Base-by-base conservation (phyloP, 1,284 basidiomycete genomes). In the Schizophyllum amplum region DNA sequence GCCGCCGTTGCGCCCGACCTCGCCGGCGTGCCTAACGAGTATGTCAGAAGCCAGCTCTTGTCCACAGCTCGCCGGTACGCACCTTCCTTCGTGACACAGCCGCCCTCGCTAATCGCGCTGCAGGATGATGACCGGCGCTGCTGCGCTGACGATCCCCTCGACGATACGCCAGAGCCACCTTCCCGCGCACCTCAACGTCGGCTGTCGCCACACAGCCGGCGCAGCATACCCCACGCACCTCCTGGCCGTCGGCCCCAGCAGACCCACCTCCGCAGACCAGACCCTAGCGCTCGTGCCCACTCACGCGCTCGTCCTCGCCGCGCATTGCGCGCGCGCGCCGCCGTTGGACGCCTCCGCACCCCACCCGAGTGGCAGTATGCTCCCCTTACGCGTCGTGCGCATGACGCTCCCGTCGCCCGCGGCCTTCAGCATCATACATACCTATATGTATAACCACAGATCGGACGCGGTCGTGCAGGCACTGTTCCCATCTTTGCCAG, bases 381-480 rank as follows among this genome's bases (percentile, higher is more conserved):
- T 79, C 54, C 74, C 76, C 22, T 72, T 89, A 11, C 86, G 86
- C 51, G 74, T 89, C 49, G 74, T 90, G 47, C 83, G 83, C 4
- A 73, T 90, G 59, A 74, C 80, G 3, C 75, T 90, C 15, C 87
- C 87, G 2, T 83, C 82, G 26, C 82, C 85, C 0, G 76, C 78
- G 4, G 84, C 86, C 1, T 89, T 88, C 70, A 68, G 79, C 21
- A 70, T 85, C 55, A 72, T 89, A 51, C 81, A 84, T 69, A 66
- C 74, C 5, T 90, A 79, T 72, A 75, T 90, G 64, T 86, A 90
- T 69, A 78, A 78, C 13, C 83, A 84, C 68, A 78, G 80, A 57
- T 68, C 80, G 15, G 76, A 76, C 53, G 61, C 68, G 4, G 69
- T 86, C 55, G 71, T 86, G 51, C 71, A 74, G 58, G 71, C 80